Conservation (phyloP, 2,329 filamentous ascomycete genomes). For the Ustulina deusta region DNA sequence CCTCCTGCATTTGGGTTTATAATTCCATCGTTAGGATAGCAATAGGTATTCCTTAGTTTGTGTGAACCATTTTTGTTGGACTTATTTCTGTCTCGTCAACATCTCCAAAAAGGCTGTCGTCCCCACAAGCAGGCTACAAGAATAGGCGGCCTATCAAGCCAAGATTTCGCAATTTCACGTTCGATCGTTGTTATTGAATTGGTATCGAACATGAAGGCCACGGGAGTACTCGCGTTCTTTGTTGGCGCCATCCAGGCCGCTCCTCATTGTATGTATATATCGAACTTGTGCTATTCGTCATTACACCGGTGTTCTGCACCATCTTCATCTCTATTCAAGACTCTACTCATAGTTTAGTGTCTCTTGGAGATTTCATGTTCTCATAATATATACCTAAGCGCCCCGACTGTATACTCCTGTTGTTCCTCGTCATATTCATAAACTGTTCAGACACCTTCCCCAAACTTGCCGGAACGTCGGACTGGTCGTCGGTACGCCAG, state of each 20-base stretch:
- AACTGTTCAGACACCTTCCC: slow-evolving; percentile 49
- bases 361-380: not conserved
- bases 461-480: slow-evolving; percentile 47
- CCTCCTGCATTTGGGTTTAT: not conserved
- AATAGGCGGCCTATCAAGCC: not conserved
- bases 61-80: slow-evolving; percentile 1
- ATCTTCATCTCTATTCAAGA: not conserved
- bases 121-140: not conserved
- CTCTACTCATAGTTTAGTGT: not conserved
- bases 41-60: not conserved
- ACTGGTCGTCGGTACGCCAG: slow-evolving; percentile 52
- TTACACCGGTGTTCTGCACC: not conserved
- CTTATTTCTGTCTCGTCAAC: not conserved
- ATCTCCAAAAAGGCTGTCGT: slow-evolving; percentile 2
- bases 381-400: not conserved
- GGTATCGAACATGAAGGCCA: slow-evolving; percentile 41
- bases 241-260: slow-evolving; percentile 43
- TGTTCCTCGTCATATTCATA: slow-evolving; percentile 1
- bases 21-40: slow-evolving; percentile 2
- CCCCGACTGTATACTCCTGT: not conserved
- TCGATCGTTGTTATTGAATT: not conserved
- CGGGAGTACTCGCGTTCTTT: slow-evolving; percentile 41
- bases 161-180: not conserved
- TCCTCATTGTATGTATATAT: slow-evolving; percentile 46
- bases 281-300: not conserved